Conservation (phyloP, 2,329 filamentous ascomycete genomes). For the Nannizziopsis arthrosporioides region DNA sequence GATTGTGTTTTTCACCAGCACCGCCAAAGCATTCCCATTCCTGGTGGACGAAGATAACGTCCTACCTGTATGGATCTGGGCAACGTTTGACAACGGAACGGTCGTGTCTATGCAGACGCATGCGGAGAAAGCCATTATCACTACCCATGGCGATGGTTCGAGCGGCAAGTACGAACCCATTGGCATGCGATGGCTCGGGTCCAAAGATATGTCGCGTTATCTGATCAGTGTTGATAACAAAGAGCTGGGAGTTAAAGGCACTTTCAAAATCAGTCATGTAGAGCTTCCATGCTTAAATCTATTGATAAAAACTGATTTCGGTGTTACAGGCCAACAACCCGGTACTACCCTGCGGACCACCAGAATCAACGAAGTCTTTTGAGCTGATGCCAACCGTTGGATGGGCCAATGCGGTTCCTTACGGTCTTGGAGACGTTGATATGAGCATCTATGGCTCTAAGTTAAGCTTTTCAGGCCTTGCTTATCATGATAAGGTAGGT, state of each 20-base stretch:
- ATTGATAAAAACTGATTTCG: neutral
- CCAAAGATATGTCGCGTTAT: conserved; percentile 13
- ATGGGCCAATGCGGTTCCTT: conserved; percentile 31
- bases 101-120: conserved; percentile 3
- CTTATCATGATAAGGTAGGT: conserved; percentile 37
- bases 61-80: conserved; percentile 21
- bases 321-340: conserved; percentile 1
- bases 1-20: conserved; percentile 25
- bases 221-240: conserved; percentile 9
- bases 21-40: conserved; percentile 29
- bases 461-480: conserved; percentile 29
- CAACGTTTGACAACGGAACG: conserved; percentile 20
- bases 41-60: conserved; percentile 15
- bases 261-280: conserved; percentile 13
- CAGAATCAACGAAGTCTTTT: conserved; percentile 12
- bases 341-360: conserved; percentile 8
- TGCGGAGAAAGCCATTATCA: conserved; percentile 11
- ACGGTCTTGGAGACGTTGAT: conserved; percentile 24
- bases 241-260: conserved; percentile 12
- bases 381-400: conserved; percentile 27
- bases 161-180: conserved; percentile 11
- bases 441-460: conserved; percentile 22
- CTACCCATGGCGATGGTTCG: conserved; percentile 9
- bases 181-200: conserved; percentile 14
- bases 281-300: neutral